Evolutionary conservation across 257 asterid species (phyloP).

Genomic region (Nicotiana attenuata): DNA sequence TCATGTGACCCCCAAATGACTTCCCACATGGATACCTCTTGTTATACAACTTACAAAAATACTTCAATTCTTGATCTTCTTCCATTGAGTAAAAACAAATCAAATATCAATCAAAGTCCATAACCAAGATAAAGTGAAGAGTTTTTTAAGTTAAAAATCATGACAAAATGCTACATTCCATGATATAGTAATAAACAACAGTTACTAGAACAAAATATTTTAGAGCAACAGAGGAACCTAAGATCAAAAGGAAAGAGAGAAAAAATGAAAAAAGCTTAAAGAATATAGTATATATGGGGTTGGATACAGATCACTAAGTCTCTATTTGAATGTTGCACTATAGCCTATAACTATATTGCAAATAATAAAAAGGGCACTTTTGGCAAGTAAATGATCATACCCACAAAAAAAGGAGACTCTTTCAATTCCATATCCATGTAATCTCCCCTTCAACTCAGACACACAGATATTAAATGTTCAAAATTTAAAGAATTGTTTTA

Average conservation of each 20-base stretch:
- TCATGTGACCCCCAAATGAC: conserved; percentile 86
- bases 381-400: conserved; percentile 13
- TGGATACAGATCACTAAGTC: not conserved
- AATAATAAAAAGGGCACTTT: conserved; percentile 3
- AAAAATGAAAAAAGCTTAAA: not conserved
- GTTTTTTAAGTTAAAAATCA: conserved; percentile 5
- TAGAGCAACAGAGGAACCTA: not conserved
- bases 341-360: conserved; percentile 1
- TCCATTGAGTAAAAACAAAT: conserved; percentile 28
- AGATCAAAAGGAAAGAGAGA: not conserved
- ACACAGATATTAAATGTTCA: not conserved
- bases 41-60: conserved; percentile 63
- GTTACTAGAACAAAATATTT: not conserved
- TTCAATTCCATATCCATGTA: conserved; percentile 18
- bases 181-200: not conserved
- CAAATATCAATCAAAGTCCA: not conserved
- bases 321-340: not conserved
- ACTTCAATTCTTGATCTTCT: conserved; percentile 49
- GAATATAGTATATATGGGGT: not conserved
- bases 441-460: not conserved
- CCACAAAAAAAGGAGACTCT: conserved; percentile 18
- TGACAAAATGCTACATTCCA: not conserved
- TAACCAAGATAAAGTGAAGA: not conserved
- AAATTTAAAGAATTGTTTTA: conserved; percentile 1
- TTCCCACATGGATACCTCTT: conserved; percentile 77